These are phyloP conservation scores for Scortechinia acanthostroma DNA, from an alignment of 2,329 filamentous ascomycete species.

Conservation along the genomic window DNA sequence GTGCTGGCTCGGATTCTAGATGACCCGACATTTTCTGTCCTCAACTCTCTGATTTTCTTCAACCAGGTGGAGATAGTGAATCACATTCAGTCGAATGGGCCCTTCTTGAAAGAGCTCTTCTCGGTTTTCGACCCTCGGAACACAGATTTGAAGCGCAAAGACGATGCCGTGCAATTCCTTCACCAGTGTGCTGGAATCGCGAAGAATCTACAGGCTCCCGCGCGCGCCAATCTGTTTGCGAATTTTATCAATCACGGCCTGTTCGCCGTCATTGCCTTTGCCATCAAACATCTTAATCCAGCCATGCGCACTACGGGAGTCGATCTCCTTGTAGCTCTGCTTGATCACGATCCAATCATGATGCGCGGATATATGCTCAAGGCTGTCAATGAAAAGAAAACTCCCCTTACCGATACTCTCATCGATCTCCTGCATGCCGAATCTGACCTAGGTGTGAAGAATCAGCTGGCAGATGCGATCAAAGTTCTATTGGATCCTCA, in stretches of 20 bases:
- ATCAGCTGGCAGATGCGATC: conserved; percentile 71
- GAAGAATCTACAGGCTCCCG: conserved; percentile 63
- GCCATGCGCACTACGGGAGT: conserved; percentile 65
- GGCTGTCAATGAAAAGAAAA: conserved; percentile 63
- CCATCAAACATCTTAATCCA: conserved; percentile 62
- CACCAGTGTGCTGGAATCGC: conserved; percentile 68
- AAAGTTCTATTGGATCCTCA: conserved; percentile 66
- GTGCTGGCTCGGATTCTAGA: conserved; percentile 69
- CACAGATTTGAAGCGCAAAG: conserved; percentile 48
- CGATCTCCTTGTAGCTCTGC: conserved; percentile 65
- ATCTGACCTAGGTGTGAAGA: conserved; percentile 68
- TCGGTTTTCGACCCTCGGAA: conserved; percentile 54
- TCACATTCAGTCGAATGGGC: conserved; percentile 57
- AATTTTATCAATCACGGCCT: conserved; percentile 65
- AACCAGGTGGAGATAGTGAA: conserved; percentile 73
- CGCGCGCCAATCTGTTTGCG: conserved; percentile 55
- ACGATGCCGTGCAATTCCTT: conserved; percentile 68
- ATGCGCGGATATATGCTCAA: conserved; percentile 68
- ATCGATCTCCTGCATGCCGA: conserved; percentile 67
- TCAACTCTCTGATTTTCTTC: conserved; percentile 73
- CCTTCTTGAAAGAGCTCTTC: conserved; percentile 63
- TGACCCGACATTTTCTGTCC: conserved; percentile 69
- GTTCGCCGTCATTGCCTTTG: conserved; percentile 64
- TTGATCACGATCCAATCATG: conserved; percentile 69
- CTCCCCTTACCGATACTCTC: conserved; percentile 64